Percentiles rank a stretch among this genome's conserved stretches.
Conservation (phyloP, 2,329 filamentous ascomycete species). For the Myotisia sp. region DNA sequence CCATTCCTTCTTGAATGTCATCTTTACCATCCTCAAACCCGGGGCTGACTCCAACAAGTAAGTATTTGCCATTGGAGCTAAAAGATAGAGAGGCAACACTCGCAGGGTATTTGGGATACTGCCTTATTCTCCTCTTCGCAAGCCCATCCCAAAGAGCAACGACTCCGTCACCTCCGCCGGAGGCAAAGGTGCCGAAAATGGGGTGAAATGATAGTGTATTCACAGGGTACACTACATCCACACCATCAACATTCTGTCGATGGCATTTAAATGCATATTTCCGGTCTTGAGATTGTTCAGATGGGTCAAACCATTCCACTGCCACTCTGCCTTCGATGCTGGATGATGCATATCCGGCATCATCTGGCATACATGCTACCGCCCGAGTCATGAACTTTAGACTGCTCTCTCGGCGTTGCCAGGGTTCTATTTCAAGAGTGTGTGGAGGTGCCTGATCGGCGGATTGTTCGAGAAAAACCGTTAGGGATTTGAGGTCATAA, state of each 20-base stretch:
- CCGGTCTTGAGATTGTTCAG: conserved; percentile 67
- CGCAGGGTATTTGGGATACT: conserved; percentile 72
- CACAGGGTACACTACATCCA: conserved; percentile 79
- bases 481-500: conserved; percentile 66
- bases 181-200: conserved; percentile 68
- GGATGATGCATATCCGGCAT: conserved; percentile 80
- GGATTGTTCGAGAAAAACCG: conserved; percentile 38
- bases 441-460: conserved; percentile 27
- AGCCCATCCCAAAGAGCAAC: conserved; percentile 90
- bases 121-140: conserved; percentile 74
- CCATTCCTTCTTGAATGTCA: conserved; percentile 54
- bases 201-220: conserved; percentile 84
- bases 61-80: conserved; percentile 57
- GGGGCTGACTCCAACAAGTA: conserved; percentile 70
- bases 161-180: conserved; percentile 76
- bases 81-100: conserved; percentile 68
- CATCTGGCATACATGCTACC: conserved; percentile 91
- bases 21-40: conserved; percentile 82
- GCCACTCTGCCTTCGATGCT: conserved; percentile 92
- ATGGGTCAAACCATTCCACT: conserved; percentile 95
- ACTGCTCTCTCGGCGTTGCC: conserved; percentile 86
- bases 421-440: conserved; percentile 52
- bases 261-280: conserved; percentile 99
- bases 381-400: conserved; percentile 92
- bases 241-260: conserved; percentile 54